These are phyloP conservation scores for Gynochthodes officinalis DNA, from an alignment of 257 asterid species.

Conservation along the genomic window DNA sequence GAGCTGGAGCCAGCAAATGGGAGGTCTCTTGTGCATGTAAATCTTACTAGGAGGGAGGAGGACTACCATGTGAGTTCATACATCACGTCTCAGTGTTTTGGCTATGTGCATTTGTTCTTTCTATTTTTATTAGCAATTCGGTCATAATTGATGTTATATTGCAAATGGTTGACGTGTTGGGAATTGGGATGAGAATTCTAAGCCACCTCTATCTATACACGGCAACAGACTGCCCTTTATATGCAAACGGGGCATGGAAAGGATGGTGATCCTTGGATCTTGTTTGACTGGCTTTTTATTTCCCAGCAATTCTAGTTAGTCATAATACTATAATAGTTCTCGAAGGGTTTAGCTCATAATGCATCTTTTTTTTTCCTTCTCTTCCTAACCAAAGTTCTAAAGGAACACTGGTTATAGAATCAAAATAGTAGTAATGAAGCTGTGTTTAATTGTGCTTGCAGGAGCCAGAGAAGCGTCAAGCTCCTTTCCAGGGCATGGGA, in stretches of 20 bases:
- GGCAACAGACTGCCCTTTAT: neutral
- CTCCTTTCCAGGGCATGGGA: slow-evolving; percentile 78
- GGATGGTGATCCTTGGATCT: neutral
- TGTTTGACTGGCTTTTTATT: neutral
- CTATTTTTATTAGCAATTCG: neutral
- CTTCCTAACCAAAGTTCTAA: neutral
- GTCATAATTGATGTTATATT: neutral
- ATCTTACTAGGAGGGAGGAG: slow-evolving; percentile 84
- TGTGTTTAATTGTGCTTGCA: slow-evolving; percentile 19
- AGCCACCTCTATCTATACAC: neutral
- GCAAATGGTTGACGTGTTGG: neutral
- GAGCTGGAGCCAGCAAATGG: slow-evolving; percentile 87
- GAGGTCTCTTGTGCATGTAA: slow-evolving; percentile 72
- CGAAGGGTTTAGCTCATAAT: neutral
- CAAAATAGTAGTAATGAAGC: slow-evolving; percentile 4
- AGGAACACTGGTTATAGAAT: neutral
- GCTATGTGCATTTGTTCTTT: neutral
- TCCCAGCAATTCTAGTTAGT: neutral
- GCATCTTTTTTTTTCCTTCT: too few relatives aligned
- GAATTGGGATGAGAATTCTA: neutral
- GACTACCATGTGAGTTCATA: slow-evolving; percentile 61
- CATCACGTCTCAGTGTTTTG: neutral
- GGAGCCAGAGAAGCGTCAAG: slow-evolving; percentile 58
- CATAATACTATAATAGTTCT: neutral
- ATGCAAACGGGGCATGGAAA: too few relatives aligned